Base-by-base conservation (phyloP, 768 basidiomycete genomes). In the Mycena haematopus region DNA sequence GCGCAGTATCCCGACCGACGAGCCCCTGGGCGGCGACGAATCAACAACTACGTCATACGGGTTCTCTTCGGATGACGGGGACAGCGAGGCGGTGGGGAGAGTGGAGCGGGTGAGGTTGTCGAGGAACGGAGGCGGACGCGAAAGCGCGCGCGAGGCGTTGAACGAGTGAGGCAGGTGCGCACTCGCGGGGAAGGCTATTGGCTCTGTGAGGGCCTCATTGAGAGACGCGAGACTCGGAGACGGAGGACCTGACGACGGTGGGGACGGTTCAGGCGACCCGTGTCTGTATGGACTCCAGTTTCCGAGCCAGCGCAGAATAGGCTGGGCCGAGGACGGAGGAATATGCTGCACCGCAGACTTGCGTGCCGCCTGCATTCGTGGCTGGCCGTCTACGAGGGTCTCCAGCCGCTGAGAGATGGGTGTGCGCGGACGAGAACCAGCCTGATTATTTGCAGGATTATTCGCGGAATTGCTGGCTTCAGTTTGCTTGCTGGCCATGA, bases 1-100 rank as follows among this genome's bases (percentile, higher is more conserved):
- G 57, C 87, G 86, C 36, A 89, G 83, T 7, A 83, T 72, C 54
- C 88, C 88, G 38, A 90, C 52, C 4, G 88, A 90, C 3, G 87
- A 80, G 25, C 74, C 75, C 7, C 74, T 69, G 2, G 82, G 77
- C 13, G 76, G 74, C 2, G 81, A 81, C 79, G 75, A 66, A 77
- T 77, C 68, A 58, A 35, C 50, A 10, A 13, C 78, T 71, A 54
- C 75, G 72, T 53, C 73, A 70, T 49, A 71, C 55, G 60, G 72
- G 40, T 58, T 52, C 62, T 70, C 47, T 57, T 65, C 22, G 31
- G 78, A 22, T 1, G 31, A 68, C 14, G 79, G 80, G 0, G 87
- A 84, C 15, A 89, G 74, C 1, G 86, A 84, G 7, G 86, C 77
- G 8, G 84, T 88, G 25, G 90, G 89, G 25, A 89, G 80, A 0